Evolutionary conservation across 2,329 filamentous ascomycete species (phyloP), one percentile per base, ranked within the genome.

Genomic region (Xylaria sp.): DNA sequence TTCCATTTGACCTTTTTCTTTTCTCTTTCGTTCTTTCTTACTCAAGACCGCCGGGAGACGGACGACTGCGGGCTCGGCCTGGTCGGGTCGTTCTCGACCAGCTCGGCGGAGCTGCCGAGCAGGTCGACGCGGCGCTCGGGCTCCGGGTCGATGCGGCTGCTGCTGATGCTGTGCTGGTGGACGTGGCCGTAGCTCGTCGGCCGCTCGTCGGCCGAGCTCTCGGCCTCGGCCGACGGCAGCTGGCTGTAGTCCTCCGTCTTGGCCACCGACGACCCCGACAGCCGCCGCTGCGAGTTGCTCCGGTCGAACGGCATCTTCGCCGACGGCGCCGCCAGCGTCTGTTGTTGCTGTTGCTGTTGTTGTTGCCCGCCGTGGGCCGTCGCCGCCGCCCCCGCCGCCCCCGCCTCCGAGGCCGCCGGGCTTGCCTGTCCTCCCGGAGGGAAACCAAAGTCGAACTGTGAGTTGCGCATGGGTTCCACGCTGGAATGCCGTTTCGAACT

Each of bases 401-500:
- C n/a, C n/a, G n/a, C n/a, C n/a, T n/a, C n/a, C n/a, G n/a, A n/a
- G n/a, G n/a, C n/a, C n/a, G n/a, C n/a, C n/a, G n/a, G n/a, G n/a
- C n/a, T n/a, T n/a, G n/a, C n/a, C 47, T 48, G 52, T n/a, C 43
- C 41, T 44, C 59, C 57, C 17, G 56, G 22, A 39, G 65, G 46
- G 39, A 61, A 49, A 29, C 45, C 52, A n/a, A 72, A 34, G 48
- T 71, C 72, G 39, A 76, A 66, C 19, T 75, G 74, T 7, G 72
- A 68, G 19, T 70, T 61, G 11, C 69, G 67, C 20, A 72, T 64
- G n/a, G 69, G 66, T 20, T 68, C 70, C 24, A 63, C 66, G 39
- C 70, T 74, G 2, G 82, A 84, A 54, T 80, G 73, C 54, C 87
- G 80, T 67, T 85, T 86, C 0, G 89, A 92, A 67, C 87, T 91